Evolutionary conservation across 2,329 filamentous ascomycete genomes (phyloP), one percentile per base, ranked within the genome.

Genomic region (Cercospora sp.): DNA sequence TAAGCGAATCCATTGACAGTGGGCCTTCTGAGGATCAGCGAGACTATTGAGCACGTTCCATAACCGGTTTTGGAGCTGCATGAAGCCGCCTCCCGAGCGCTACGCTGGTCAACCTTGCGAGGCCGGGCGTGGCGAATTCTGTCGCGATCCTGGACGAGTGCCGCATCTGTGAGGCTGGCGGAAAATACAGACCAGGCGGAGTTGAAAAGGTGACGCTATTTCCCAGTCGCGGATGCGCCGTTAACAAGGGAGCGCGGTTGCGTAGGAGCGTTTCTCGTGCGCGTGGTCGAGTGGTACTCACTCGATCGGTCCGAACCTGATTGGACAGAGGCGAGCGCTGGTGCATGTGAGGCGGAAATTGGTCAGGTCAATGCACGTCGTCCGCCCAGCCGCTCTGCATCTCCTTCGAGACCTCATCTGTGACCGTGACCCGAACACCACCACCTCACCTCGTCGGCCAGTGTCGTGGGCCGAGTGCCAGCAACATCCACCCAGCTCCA

Each of bases 1-100:
- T 31, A 58, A 58, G 26, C 53, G 53, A 58, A 33, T 53, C 48
- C 28, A 31, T 58, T 16, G 26, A 58, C 53, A 28, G 48, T 28
- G 48, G 48, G 26, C 20, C 20, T 26, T 23, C 33, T n/a, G 39
- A 26, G 13, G 60, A 63, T 63, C 60, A 18, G 42, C 60, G 42
- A 18, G 45, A 63, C 60, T 63, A 63, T 63, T 55, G 55, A 61
- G 61, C 61, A 63, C 61, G 61, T 63, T 57, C 61, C 48, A 31
- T 57, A 48, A 61, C 59, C 59, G 59, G 59, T 61, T 61, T 61
- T 48, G 20, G 36, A 26, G 59, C 59, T 48, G 59, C 59, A 61
- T 26, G 59, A 42, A 61, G 59, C 33, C 59, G 59, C 59, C 59
- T 61, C 59, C 59, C 59, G 59, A 48, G 59, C 59, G 59, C 59